These are phyloP conservation scores for Penicillium hordei DNA, from an alignment of 2,329 filamentous ascomycete genomes.

Conservation along the genomic window DNA sequence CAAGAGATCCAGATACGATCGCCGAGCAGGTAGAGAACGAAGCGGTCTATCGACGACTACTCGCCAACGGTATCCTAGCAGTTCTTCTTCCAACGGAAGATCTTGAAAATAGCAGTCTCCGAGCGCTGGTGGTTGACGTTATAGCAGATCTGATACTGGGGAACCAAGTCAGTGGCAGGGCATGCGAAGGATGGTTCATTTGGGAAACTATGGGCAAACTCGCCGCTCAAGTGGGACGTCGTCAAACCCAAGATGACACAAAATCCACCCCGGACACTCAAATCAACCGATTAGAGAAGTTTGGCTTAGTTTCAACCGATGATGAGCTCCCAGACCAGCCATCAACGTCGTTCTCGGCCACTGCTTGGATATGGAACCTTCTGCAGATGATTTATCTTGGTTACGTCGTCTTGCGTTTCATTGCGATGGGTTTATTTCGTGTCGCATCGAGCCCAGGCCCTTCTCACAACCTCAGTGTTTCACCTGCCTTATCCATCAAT, in stretches of 20 bases:
- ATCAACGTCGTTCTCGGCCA: conserved; percentile 36
- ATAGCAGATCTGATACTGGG: conserved; percentile 87
- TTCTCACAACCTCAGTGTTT: conserved; percentile 27
- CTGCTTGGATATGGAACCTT: conserved; percentile 51
- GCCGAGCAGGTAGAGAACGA: conserved; percentile 73
- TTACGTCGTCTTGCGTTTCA: conserved; percentile 65
- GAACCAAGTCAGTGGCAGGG: conserved; percentile 74
- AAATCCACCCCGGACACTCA: conserved; percentile 18
- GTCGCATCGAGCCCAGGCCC: conserved; percentile 62
- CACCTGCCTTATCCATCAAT: conserved; percentile 26
- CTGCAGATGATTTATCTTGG: conserved; percentile 53
- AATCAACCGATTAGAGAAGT: conserved; percentile 54
- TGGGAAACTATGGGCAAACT: conserved; percentile 80
- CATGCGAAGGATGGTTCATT: conserved; percentile 83
- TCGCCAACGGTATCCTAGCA: conserved; percentile 79
- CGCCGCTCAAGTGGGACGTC: conserved; percentile 49
- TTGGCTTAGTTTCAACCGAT: conserved; percentile 52
- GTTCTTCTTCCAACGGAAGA: conserved; percentile 90
- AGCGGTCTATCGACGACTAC: conserved; percentile 76
- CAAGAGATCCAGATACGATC: conserved; percentile 52
- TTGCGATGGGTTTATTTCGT: conserved; percentile 63
- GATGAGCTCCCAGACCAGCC: conserved; percentile 29
- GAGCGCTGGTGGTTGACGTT: conserved; percentile 80
- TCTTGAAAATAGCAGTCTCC: conserved; percentile 80
- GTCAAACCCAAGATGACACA: conserved; percentile 10